Percentiles rank a stretch among this genome's conserved stretches.
Conservation (phyloP, 306 rosid genomes). For the Hippophae rhamnoides region DNA sequence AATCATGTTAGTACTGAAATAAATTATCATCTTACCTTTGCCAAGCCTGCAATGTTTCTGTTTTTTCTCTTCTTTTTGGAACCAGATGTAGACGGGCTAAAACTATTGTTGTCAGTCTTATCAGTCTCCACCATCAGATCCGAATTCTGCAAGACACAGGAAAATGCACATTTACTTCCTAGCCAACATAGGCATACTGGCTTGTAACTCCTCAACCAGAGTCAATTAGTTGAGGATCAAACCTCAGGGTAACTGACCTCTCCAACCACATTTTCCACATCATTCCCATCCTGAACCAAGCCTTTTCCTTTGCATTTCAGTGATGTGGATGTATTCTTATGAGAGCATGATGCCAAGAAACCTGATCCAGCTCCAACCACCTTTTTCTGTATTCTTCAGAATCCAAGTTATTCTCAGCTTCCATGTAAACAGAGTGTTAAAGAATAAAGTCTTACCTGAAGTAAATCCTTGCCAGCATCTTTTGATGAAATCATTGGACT, state of each 20-base stretch:
- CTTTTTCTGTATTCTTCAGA: constrained; percentile 35
- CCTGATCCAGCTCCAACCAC: constrained; percentile 37
- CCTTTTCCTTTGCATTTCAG: constrained; percentile 44
- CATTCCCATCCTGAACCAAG: constrained; percentile 27
- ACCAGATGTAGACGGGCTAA: constrained; percentile 36
- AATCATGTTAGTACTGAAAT: too few species aligned
- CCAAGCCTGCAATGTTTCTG: constrained; percentile 49
- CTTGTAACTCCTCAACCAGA: neutral
- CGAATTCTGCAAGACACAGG: constrained; percentile 43
- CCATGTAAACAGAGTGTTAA: constrained; percentile 15
- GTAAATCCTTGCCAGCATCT: constrained; percentile 32
- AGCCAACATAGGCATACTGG: neutral
- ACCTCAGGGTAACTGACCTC: constrained; percentile 45
- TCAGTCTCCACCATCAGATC: constrained; percentile 25
- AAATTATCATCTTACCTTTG: constrained; percentile 40
- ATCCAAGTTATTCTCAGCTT: constrained; percentile 27
- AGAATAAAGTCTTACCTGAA: constrained; percentile 19
- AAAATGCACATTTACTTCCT: constrained; percentile 6
- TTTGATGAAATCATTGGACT: constrained; percentile 31
- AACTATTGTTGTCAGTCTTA: constrained; percentile 30
- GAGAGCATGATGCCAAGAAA: constrained; percentile 35
- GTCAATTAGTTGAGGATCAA: constrained; percentile 11
- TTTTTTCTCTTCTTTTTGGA: constrained; percentile 55
- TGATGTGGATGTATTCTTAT: constrained; percentile 24
- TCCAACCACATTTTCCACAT: constrained; percentile 36